Conservation (phyloP, 306 rosid genomes). For the Inga laurina region DNA sequence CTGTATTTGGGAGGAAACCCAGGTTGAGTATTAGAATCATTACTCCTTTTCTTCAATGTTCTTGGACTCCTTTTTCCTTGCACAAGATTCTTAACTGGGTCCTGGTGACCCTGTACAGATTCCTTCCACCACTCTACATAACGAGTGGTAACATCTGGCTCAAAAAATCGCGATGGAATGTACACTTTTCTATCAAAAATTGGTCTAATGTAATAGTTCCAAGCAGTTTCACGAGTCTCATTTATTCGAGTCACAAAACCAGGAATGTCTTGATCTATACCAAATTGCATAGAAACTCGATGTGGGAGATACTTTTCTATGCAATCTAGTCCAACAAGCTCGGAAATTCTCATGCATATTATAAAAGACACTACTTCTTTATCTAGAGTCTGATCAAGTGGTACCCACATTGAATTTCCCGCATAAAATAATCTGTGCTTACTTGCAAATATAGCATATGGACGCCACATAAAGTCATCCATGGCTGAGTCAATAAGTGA, state of each 20-base stretch:
- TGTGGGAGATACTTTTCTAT: constrained; percentile 46
- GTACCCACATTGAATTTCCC: constrained; percentile 32
- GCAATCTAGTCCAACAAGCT: neutral
- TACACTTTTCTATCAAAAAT: constrained; percentile 24
- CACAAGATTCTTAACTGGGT: constrained; percentile 1
- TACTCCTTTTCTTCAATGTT: neutral
- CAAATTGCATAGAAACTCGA: neutral
- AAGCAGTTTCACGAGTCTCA: constrained; percentile 26
- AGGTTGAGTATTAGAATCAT: neutral
- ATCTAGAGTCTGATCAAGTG: constrained; percentile 22
- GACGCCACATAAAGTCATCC: constrained; percentile 49
- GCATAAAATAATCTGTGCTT: constrained; percentile 29
- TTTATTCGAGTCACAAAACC: neutral
- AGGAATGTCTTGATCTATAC: neutral
- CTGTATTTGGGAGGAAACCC: neutral
- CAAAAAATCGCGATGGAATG: constrained; percentile 37
- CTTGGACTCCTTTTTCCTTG: constrained; percentile 23
- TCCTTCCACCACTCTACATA: constrained; percentile 36
- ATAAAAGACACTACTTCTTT: neutral
- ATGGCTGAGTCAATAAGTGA: constrained; percentile 32
- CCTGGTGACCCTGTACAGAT: neutral
- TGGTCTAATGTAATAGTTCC: constrained; percentile 38
- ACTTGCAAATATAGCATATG: constrained; percentile 37
- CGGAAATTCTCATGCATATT: neutral
- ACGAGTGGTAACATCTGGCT: constrained; percentile 40